Evolutionary conservation across 2,329 filamentous ascomycete genomes (phyloP).

Genomic region (Aspergillus phoenicis): DNA sequence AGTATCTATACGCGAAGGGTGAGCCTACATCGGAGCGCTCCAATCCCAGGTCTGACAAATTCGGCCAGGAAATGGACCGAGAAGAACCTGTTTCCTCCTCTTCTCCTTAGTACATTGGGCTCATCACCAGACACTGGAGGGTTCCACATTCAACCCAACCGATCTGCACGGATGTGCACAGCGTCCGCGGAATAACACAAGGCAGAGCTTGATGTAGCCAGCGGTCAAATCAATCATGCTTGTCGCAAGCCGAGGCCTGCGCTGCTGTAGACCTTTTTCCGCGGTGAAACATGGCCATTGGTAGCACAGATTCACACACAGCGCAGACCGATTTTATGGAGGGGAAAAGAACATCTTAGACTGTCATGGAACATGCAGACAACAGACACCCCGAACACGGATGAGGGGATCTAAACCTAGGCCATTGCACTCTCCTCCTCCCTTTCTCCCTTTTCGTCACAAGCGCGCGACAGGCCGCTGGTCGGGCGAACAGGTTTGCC

Average conservation of each 20-base stretch:
- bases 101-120: background rate
- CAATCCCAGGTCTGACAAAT: background rate
- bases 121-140: background rate
- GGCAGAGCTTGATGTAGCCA: background rate
- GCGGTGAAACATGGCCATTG: conserved; percentile 6
- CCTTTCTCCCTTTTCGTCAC: background rate
- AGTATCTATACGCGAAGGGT: background rate
- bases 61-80: background rate
- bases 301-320: background rate
- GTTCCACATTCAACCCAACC: background rate
- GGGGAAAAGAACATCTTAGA: background rate
- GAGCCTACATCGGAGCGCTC: background rate
- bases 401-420: background rate
- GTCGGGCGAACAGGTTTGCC: background rate
- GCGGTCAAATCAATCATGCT: background rate
- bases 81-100: background rate
- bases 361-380: background rate
- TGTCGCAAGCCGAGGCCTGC: background rate
- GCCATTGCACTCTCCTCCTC: background rate
- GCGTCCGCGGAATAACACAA: background rate
- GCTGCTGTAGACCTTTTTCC: background rate
- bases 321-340: background rate
- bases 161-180: background rate
- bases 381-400: background rate
- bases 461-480: background rate